phyloP scores from a whole-genome alignment of 1,284 basidiomycete genomes.

The Puccinia horiana region DNA sequence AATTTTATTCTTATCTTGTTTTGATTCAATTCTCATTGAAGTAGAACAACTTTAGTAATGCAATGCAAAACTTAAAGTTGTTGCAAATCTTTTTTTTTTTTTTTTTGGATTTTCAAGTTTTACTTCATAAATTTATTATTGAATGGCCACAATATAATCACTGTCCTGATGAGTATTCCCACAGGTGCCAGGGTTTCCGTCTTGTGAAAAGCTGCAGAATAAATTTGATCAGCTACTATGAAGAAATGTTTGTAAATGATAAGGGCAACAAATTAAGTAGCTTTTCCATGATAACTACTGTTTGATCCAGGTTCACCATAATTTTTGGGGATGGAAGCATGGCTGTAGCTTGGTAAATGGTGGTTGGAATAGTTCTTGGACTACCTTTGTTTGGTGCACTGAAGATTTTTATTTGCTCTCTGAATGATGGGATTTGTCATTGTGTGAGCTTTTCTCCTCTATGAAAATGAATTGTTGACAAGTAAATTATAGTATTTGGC shows the following conservation, averaged over 20 bases:
- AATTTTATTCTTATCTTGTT: too few relatives aligned
- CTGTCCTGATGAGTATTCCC: constrained; percentile 16
- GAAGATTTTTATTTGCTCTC: not conserved
- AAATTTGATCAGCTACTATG: not conserved
- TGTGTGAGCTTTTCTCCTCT: not conserved
- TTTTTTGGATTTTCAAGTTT: too few relatives aligned
- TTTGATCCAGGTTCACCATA: not conserved
- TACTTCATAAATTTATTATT: constrained; percentile 11
- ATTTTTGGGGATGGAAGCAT: too few relatives aligned
- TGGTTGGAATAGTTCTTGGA: not conserved
- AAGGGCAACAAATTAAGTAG: constrained; percentile 19
- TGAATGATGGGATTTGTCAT: not conserved
- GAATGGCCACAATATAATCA: constrained; percentile 41
- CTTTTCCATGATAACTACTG: constrained; percentile 24
- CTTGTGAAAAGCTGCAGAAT: constrained; percentile 34
- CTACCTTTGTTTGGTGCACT: not conserved
- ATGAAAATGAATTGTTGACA: not conserved
- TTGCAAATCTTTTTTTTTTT: too few relatives aligned
- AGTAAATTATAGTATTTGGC: not conserved
- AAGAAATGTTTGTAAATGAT: not conserved
- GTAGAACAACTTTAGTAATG: too few relatives aligned
- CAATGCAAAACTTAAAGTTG: too few relatives aligned
- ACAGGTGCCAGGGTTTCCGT: constrained; percentile 32
- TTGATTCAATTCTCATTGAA: too few relatives aligned
- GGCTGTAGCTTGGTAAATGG: too few relatives aligned